A percentile compares a stretch with the other conserved stretches of the same genome.
Conservation (phyloP, 176 grass and related monocot genomes). For the Canna indica region DNA sequence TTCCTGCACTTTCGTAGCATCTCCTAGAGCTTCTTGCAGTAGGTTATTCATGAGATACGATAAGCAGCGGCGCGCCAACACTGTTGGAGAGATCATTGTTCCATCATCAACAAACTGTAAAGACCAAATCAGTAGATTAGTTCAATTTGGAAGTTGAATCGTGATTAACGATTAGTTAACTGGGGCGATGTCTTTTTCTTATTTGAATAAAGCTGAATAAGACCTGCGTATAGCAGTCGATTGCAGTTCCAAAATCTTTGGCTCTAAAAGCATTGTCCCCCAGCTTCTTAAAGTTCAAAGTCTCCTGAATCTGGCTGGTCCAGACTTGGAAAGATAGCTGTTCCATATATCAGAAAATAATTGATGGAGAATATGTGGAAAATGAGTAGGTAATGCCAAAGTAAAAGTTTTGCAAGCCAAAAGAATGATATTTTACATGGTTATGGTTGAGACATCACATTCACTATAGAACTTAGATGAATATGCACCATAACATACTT, state of each 20-base stretch:
- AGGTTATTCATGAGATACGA: slow-evolving; percentile 40
- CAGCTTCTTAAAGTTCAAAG: slow-evolving; percentile 47
- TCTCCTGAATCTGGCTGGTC: slow-evolving; percentile 63
- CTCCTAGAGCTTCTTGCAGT: slow-evolving; percentile 47
- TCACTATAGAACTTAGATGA: not conserved
- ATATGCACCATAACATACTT: too few species aligned
- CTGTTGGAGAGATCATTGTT: slow-evolving; percentile 47
- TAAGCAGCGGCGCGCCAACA: slow-evolving; percentile 54
- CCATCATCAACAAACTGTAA: slow-evolving; percentile 55
- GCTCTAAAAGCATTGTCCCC: slow-evolving; percentile 61
- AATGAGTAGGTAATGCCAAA: not conserved
- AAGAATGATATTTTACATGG: not conserved
- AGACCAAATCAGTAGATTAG: not conserved
- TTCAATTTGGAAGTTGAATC: not conserved
- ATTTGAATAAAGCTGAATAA: slow-evolving; percentile 2
- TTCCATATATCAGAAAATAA: not conserved
- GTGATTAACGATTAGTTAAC: not conserved
- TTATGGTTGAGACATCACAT: not conserved
- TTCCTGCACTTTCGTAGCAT: slow-evolving; percentile 50
- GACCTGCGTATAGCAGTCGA: slow-evolving; percentile 70
- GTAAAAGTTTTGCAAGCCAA: not conserved
- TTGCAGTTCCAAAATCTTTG: slow-evolving; percentile 59
- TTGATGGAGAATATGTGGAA: not conserved
- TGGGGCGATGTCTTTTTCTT: too few species aligned
- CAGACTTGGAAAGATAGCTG: slow-evolving; percentile 77